A percentile compares a stretch with the other conserved stretches of the same genome.
These are phyloP conservation scores for Fonsecaea monophora DNA, from an alignment of 2,329 filamentous ascomycete genomes.

Conservation along the genomic window DNA sequence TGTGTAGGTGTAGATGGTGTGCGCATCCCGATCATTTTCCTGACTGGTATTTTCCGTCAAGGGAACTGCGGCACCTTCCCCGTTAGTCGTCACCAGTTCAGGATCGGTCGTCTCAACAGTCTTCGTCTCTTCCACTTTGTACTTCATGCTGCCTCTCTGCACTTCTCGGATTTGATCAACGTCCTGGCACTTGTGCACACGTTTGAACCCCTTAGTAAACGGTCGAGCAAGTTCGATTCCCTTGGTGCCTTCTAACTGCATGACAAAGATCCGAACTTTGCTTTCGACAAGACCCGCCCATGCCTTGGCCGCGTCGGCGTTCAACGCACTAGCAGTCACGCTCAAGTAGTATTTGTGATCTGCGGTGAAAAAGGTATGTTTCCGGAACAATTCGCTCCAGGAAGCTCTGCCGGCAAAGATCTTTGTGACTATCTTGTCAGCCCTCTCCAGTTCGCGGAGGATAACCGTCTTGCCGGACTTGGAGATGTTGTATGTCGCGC, in stretches of 20 bases:
- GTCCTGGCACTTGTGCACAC: conserved; percentile 72
- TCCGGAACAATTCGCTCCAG: conserved; percentile 88
- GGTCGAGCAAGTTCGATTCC: conserved; percentile 85
- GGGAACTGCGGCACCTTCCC: conserved; percentile 47
- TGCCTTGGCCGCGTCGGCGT: conserved; percentile 80
- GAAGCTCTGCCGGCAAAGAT: conserved; percentile 77
- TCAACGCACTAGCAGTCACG: conserved; percentile 80
- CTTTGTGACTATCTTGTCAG: conserved; percentile 75
- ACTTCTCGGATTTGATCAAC: conserved; percentile 68
- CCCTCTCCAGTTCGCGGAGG: conserved; percentile 79
- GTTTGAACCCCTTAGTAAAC: conserved; percentile 91
- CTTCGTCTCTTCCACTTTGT: conserved; percentile 62
- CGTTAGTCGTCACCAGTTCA: conserved; percentile 56
- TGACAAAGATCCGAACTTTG: conserved; percentile 84
- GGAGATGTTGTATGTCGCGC: conserved; percentile 92
- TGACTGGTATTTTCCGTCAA: conserved; percentile 52
- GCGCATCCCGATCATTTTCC: conserved; percentile 51
- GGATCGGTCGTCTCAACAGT: conserved; percentile 59
- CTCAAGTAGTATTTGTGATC: conserved; percentile 96
- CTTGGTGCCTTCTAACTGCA: conserved; percentile 78
- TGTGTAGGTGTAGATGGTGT: conserved; percentile 81
- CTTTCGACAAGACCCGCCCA: conserved; percentile 96
- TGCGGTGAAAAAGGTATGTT: conserved; percentile 90
- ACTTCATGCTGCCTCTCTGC: conserved; percentile 66
- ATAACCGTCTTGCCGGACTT: conserved; percentile 85